A percentile compares a stretch with the other conserved stretches of the same genome.
These are phyloP conservation scores for Boehmeria nivea DNA, from an alignment of 306 rosid genomes.

Conservation along the genomic window DNA sequence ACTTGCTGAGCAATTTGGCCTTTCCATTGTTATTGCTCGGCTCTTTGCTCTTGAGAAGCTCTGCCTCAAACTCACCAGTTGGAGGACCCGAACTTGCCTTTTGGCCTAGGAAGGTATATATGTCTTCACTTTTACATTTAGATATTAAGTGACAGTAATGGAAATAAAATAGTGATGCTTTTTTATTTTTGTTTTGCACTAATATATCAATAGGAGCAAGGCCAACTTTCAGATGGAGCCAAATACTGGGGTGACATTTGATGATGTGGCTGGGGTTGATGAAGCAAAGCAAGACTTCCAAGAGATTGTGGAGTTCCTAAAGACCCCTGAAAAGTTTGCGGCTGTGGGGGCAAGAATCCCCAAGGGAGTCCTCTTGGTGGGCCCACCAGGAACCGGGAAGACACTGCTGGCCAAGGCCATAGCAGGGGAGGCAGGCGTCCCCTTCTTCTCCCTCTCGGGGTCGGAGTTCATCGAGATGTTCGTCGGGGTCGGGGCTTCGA, in stretches of 20 bases:
- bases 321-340: slow-evolving; percentile 71
- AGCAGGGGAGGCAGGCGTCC: too few species aligned
- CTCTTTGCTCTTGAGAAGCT: slow-evolving; percentile 34
- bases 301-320: too few species aligned
- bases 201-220: slow-evolving; percentile 52
- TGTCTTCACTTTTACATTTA: too few species aligned
- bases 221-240: slow-evolving; percentile 86
- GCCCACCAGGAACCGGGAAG: too few species aligned
- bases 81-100: slow-evolving; percentile 71
- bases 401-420: too few species aligned
- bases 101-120: slow-evolving; percentile 84
- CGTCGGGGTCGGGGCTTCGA: slow-evolving; percentile 80
- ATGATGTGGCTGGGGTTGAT: too few species aligned
- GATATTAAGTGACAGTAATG: too few species aligned
- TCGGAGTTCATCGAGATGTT: slow-evolving; percentile 85
- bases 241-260: slow-evolving; percentile 70
- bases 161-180: too few species aligned
- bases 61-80: slow-evolving; percentile 42
- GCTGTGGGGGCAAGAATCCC: slow-evolving; percentile 72
- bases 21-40: slow-evolving; percentile 64
- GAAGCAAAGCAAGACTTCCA: too few species aligned
- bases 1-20: slow-evolving; percentile 55
- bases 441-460: slow-evolving; percentile 74
- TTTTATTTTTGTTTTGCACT: too few species aligned
- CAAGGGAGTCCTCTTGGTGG: too few species aligned